These are phyloP conservation scores for Colletotrichum lini DNA, from an alignment of 2,329 filamentous ascomycete species.

Conservation along the genomic window DNA sequence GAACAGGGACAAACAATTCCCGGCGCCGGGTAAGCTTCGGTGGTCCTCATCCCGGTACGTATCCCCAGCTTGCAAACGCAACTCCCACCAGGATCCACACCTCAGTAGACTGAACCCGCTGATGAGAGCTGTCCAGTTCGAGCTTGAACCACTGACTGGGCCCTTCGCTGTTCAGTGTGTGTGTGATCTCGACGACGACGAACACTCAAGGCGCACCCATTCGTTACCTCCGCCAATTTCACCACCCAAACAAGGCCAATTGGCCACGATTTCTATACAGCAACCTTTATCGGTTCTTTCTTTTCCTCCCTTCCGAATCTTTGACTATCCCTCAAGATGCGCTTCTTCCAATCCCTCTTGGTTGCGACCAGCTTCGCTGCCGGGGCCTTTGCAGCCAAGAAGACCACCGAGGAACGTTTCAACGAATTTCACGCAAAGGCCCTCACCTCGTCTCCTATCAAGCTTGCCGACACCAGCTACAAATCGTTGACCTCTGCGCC, in stretches of 20 bases:
- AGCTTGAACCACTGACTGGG: slow-evolving; percentile 10
- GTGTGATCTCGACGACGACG: background rate
- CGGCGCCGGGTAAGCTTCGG: slow-evolving; percentile 7
- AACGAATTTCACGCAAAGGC: slow-evolving; percentile 78
- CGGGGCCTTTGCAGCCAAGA: slow-evolving; percentile 74
- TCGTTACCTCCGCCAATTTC: slow-evolving; percentile 12
- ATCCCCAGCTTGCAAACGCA: background rate
- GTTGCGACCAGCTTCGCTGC: slow-evolving; percentile 74
- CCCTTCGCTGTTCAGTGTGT: background rate
- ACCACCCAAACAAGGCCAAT: slow-evolving; percentile 23
- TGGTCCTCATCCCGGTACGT: background rate
- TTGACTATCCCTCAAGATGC: slow-evolving; percentile 69
- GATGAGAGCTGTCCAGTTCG: slow-evolving; percentile 41
- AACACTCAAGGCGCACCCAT: slow-evolving; percentile 17
- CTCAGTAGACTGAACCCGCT: slow-evolving; percentile 23
- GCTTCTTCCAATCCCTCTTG: slow-evolving; percentile 74
- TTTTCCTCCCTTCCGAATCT: background rate
- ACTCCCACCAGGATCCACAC: slow-evolving; percentile 15
- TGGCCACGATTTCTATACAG: slow-evolving; percentile 19
- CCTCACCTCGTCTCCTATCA: slow-evolving; percentile 76
- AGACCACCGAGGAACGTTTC: slow-evolving; percentile 76
- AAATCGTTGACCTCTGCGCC: slow-evolving; percentile 81
- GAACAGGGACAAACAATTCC: slow-evolving; percentile 2
- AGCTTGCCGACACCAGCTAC: slow-evolving; percentile 84
- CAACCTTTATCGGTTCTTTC: slow-evolving; percentile 43